A percentile compares a stretch with the other conserved stretches of the same genome.
Evolutionary conservation across 257 asterid species (phyloP).

Genomic region (Solanum etuberosum): DNA sequence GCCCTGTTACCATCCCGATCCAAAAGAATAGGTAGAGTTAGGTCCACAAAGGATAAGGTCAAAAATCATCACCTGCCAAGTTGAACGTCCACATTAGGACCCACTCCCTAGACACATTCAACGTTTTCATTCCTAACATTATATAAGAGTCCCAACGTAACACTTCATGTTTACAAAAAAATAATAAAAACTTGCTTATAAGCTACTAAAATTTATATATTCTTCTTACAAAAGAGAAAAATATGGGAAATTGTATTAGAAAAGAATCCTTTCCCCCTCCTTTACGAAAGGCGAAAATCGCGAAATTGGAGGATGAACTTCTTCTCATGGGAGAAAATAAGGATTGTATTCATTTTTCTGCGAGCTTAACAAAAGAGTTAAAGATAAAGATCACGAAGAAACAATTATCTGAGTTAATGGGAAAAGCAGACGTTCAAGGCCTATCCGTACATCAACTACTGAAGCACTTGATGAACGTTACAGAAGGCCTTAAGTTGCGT

Average conservation of each 20-base stretch:
- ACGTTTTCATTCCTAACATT: background rate
- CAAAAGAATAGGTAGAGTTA: background rate
- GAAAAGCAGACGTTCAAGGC: slow-evolving; percentile 16
- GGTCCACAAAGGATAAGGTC: background rate
- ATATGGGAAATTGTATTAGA: slow-evolving; percentile 53
- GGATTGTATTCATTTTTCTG: background rate
- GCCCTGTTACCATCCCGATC: no score
- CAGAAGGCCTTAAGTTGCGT: slow-evolving; percentile 8
- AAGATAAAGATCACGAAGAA: slow-evolving; percentile 53
- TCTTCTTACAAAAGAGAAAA: background rate
- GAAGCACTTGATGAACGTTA: slow-evolving; percentile 10
- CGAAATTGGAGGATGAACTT: background rate
- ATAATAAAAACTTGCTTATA: background rate
- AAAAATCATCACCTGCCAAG: background rate
- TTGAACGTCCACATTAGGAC: background rate
- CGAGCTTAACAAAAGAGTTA: slow-evolving; percentile 13
- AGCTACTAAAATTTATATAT: background rate
- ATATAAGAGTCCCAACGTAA: background rate
- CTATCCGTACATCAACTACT: slow-evolving; percentile 25
- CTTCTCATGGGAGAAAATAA: background rate
- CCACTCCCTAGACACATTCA: background rate
- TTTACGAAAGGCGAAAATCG: background rate
- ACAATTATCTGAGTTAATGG: slow-evolving; percentile 34
- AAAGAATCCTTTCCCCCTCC: slow-evolving; percentile 10
- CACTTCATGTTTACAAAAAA: background rate